Percentiles rank a stretch among this genome's conserved stretches.
phyloP scores from a whole-genome alignment of 148 eudicot genomes.

The Tetragonia tetragonoides region DNA sequence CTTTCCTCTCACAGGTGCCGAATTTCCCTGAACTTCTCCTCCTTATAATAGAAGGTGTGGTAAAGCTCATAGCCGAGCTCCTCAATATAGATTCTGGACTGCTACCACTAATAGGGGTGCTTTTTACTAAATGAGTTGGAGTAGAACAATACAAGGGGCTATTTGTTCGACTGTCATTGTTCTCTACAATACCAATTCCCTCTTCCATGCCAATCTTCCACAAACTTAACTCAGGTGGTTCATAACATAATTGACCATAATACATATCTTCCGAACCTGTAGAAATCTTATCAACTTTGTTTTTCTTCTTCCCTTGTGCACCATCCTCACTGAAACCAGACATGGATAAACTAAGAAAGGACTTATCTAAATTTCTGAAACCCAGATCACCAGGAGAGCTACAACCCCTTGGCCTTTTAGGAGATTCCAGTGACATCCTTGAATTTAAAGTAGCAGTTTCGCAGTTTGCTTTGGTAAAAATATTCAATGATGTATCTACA shows the following conservation, averaged over 20 bases:
- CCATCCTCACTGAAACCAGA: slow-evolving; percentile 30
- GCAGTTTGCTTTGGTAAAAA: slow-evolving; percentile 10
- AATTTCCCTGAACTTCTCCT: slow-evolving; percentile 38
- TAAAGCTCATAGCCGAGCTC: slow-evolving; percentile 69
- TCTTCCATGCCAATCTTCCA: slow-evolving; percentile 11
- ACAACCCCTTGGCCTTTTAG: slow-evolving; percentile 40
- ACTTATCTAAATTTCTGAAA: slow-evolving; percentile 34
- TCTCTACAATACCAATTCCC: slow-evolving; percentile 23
- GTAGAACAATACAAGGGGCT: slow-evolving; percentile 33
- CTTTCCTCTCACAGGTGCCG: slow-evolving; percentile 18
- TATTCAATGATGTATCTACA: slow-evolving; percentile 15
- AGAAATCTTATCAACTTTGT: slow-evolving; percentile 29
- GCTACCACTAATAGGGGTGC: slow-evolving; percentile 32
- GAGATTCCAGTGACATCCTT: slow-evolving; percentile 33
- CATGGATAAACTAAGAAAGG: slow-evolving; percentile 50
- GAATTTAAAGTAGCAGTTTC: slow-evolving; percentile 13
- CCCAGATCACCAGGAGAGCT: slow-evolving; percentile 27
- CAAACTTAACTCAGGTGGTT: slow-evolving; percentile 33
- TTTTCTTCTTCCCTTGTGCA: slow-evolving; percentile 39
- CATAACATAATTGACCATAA: slow-evolving; percentile 33
- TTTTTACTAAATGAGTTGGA: slow-evolving; percentile 31
- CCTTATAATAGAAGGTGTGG: slow-evolving; percentile 69
- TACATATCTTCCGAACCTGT: slow-evolving; percentile 24
- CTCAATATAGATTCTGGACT: slow-evolving; percentile 69
- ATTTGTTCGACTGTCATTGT: slow-evolving; percentile 11